A percentile compares a stretch with the other conserved stretches of the same genome.
Conservation (phyloP, 129 eudicot species). For the Ambrosia trifida region DNA sequence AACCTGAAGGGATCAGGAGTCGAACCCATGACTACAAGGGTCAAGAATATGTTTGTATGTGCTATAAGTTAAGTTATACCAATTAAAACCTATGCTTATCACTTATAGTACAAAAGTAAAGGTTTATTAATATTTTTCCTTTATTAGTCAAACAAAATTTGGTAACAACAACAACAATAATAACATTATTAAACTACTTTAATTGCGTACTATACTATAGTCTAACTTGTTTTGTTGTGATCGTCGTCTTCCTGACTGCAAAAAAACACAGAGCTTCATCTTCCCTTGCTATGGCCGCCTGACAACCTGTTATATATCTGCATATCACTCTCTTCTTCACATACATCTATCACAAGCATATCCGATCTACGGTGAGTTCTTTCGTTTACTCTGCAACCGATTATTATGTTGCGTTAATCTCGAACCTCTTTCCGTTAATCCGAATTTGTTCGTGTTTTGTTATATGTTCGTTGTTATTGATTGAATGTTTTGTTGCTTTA, state of each 20-base stretch:
- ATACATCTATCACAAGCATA: not conserved
- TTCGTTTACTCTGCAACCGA: conserved; percentile 25
- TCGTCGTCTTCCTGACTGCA: conserved; percentile 35
- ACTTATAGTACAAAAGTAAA: no score
- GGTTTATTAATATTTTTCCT: no score
- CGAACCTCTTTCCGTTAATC: conserved; percentile 1
- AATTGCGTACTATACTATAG: not conserved
- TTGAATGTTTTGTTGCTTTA: not conserved
- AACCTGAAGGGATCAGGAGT: no score
- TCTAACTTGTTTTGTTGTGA: conserved; percentile 26
- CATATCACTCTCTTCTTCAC: conserved; percentile 14
- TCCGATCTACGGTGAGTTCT: conserved; percentile 14
- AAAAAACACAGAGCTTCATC: conserved; percentile 25
- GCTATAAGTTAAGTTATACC: no score
- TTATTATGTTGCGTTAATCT: not conserved
- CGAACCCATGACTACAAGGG: no score
- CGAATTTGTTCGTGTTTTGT: no score
- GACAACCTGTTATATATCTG: conserved; percentile 15
- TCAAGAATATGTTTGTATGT: no score
- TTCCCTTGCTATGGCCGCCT: conserved; percentile 35
- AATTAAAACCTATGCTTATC: no score
- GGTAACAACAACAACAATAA: no score
- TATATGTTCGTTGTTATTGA: conserved; percentile 2
- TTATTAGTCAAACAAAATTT: no score
- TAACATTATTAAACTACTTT: no score